A percentile compares a stretch with the other conserved stretches of the same genome.
phyloP scores from a whole-genome alignment of 176 grass and related monocot genomes.

The Aegilops longissima region DNA sequence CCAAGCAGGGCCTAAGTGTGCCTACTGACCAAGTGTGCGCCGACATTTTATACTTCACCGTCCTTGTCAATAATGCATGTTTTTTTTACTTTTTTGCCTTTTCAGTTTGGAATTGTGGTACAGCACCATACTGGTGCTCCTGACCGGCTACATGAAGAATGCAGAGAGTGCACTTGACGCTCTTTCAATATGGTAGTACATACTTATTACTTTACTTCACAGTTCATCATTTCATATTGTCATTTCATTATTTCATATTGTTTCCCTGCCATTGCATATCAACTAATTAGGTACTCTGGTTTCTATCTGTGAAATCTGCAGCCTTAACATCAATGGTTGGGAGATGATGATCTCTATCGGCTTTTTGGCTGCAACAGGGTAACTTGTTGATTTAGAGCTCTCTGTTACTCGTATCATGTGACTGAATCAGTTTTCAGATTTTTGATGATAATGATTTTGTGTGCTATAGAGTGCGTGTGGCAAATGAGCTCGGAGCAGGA shows the following conservation, averaged over 20 bases:
- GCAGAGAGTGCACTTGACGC: conserved; percentile 80
- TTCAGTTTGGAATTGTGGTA: conserved; percentile 96
- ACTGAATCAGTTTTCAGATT: background rate
- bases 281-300: background rate
- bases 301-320: conserved; percentile 30
- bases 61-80: background rate
- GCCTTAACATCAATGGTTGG: conserved; percentile 97
- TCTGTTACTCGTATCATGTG: background rate
- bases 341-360: conserved; percentile 93
- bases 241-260: background rate
- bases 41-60: background rate
- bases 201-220: background rate
- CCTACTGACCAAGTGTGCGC: background rate
- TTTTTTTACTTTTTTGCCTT: background rate
- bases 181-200: conserved; percentile 85
- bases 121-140: conserved; percentile 76
- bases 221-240: background rate
- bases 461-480: conserved; percentile 56
- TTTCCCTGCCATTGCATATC: background rate
- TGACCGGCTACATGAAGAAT: conserved; percentile 82
- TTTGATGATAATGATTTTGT: background rate
- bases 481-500: conserved; percentile 89
- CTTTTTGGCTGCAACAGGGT: conserved; percentile 75
- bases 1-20: background rate
- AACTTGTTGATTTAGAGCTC: background rate